A percentile compares a stretch with the other conserved stretches of the same genome.
Conservation (phyloP, 306 rosid genomes). For the Canavalia gladiata region DNA sequence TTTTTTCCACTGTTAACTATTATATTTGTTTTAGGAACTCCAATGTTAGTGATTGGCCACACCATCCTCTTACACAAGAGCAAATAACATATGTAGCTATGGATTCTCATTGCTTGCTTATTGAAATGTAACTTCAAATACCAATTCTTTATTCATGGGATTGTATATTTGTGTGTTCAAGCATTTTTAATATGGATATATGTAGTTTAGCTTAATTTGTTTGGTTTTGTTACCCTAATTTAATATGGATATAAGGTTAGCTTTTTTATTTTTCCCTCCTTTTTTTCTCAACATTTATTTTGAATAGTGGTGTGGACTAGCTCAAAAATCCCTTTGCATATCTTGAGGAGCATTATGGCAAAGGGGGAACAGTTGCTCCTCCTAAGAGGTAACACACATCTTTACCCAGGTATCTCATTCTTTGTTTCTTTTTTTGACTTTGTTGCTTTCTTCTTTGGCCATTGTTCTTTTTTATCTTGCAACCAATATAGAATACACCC, state of each 20-base stretch:
- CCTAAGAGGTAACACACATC: constrained; percentile 98
- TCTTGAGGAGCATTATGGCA: constrained; percentile 96
- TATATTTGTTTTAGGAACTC: constrained; percentile 81
- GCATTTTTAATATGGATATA: constrained; percentile 23
- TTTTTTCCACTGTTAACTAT: neutral
- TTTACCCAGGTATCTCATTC: constrained; percentile 76
- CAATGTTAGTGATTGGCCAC: constrained; percentile 99
- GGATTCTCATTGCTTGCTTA: constrained; percentile 85
- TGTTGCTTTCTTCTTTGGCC: constrained; percentile 32
- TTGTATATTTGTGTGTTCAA: constrained; percentile 38
- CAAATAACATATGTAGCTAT: constrained; percentile 85
- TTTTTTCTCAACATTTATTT: constrained; percentile 14
- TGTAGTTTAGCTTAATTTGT: constrained; percentile 33
- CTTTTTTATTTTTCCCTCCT: neutral
- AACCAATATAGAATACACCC: constrained; percentile 5
- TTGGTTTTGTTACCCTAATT: constrained; percentile 29
- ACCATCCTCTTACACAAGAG: constrained; percentile 91
- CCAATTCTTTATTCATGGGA: constrained; percentile 10
- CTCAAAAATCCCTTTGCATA: constrained; percentile 97
- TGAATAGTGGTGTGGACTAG: constrained; percentile 91
- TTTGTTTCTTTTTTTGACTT: neutral
- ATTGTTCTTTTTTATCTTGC: constrained; percentile 19
- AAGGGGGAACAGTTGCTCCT: constrained; percentile 81
- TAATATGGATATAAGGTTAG: neutral
- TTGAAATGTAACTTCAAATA: constrained; percentile 36